phyloP scores from a whole-genome alignment of 805 yeast genomes.

The Candida adriatica region DNA sequence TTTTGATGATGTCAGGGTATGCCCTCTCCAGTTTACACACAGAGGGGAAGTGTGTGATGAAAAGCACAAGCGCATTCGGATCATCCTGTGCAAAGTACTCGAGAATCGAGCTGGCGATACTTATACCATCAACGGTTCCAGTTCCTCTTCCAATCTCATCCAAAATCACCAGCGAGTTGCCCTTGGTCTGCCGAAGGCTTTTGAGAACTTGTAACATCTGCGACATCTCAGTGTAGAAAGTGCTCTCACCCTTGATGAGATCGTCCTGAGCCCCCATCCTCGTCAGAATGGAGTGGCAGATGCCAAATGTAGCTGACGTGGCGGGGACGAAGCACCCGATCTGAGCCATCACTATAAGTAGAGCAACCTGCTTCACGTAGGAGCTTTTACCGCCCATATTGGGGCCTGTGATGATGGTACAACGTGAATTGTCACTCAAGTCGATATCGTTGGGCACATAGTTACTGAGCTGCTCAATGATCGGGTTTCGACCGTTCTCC shows the following conservation, averaged over 20 bases:
- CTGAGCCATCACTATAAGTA: slow-evolving; percentile 77
- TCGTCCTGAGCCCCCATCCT: slow-evolving; percentile 98
- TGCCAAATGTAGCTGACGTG: slow-evolving; percentile 63
- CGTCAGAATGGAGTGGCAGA: slow-evolving; percentile 86
- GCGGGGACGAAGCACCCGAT: slow-evolving; percentile 88
- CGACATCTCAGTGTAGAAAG: slow-evolving; percentile 93
- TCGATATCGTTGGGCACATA: slow-evolving; percentile 81
- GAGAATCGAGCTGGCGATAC: slow-evolving; percentile 92
- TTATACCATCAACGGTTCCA: slow-evolving; percentile 92
- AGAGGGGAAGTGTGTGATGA: slow-evolving; percentile 96
- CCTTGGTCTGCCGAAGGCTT: slow-evolving; percentile 41
- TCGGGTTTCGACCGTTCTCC: slow-evolving; percentile 72
- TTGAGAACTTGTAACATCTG: slow-evolving; percentile 83
- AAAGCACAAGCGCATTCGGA: slow-evolving; percentile 67
- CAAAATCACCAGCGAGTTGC: slow-evolving; percentile 72
- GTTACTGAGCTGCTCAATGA: slow-evolving; percentile 58
- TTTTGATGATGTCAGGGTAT: slow-evolving; percentile 52
- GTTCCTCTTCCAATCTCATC: slow-evolving; percentile 89
- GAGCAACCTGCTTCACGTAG: slow-evolving; percentile 83
- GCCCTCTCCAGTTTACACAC: slow-evolving; percentile 69
- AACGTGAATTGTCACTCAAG: slow-evolving; percentile 47
- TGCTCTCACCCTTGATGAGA: slow-evolving; percentile 90
- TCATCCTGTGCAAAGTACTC: slow-evolving; percentile 55
- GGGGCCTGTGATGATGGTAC: slow-evolving; percentile 88
- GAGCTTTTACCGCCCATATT: slow-evolving; percentile 98